Evolutionary conservation across 345 rosid genomes (phyloP).

Genomic region (Sonneratia alba): DNA sequence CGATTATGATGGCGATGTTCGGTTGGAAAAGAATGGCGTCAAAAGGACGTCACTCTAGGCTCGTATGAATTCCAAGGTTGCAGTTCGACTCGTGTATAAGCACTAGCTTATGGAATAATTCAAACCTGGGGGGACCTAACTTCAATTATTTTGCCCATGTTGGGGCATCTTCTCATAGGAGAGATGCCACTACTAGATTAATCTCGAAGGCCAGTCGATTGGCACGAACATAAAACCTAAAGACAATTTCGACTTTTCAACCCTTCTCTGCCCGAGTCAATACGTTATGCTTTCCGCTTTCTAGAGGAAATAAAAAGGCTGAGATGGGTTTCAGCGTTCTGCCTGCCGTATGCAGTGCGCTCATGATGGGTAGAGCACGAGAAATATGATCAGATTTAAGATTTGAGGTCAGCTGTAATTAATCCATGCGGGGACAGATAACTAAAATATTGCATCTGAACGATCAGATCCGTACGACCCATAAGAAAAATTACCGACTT

Average conservation of each 20-base stretch:
- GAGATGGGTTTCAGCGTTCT: too few species aligned
- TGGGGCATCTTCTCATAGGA: neutral
- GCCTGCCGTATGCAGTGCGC: neutral
- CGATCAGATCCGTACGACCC: too few species aligned
- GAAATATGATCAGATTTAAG: neutral
- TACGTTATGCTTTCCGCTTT: neutral
- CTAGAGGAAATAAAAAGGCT: neutral
- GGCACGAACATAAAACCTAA: neutral
- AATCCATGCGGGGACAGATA: too few species aligned
- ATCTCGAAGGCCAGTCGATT: neutral
- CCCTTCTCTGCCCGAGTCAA: neutral
- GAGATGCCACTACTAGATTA: neutral
- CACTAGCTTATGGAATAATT: too few species aligned
- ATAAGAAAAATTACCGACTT: too few species aligned
- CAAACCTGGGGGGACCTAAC: neutral
- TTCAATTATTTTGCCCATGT: too few species aligned
- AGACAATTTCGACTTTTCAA: neutral
- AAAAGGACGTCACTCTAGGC: too few species aligned
- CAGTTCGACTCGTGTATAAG: too few species aligned
- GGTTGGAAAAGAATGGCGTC: neutral
- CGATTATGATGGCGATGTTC: neutral
- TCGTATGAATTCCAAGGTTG: too few species aligned
- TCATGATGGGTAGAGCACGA: neutral
- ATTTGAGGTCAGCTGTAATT: too few species aligned
- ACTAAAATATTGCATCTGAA: too few species aligned